Evolutionary conservation across 148 eudicot species (phyloP), one percentile per base, ranked within the genome.

Genomic region (Heliosperma pusillum): DNA sequence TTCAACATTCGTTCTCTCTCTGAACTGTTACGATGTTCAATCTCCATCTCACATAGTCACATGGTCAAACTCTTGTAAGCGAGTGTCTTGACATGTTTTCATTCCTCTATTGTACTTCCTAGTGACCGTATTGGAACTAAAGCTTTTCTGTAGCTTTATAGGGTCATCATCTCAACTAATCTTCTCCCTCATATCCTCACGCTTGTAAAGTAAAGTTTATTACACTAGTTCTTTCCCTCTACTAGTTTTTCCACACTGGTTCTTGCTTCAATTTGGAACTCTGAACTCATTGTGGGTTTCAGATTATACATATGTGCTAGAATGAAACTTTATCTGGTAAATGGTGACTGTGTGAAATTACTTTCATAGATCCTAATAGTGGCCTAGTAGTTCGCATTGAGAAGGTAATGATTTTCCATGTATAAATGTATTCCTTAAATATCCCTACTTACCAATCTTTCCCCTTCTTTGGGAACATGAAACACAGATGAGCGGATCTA

Each of bases 401-500:
- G n/a, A 53, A 50, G 40, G 52, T 7, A n/a, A 11, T 50, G 15
- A 29, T 61, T 40, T 44, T 58, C 61, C 30, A 22, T 29, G 24
- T 27, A 64, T 25, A 16, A 1, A 30, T 67, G 55, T 50, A 13
- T 36, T 36, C 42, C 5, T 52, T 13, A 36, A 15, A 6, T 70
- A 10, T 19, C 64, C 25, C 12, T 21, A 25, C 22, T 74, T 11
- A 59, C 33, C 5, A 13, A 22, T 47, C 3, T 42, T 25, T 40
- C 58, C 70, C 26, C 63, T 13, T 25, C 33, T 64, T 56, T 5
- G 15, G 70, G 72, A 30, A 60, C 45, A 40, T 62, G 47, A 19
- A 72, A 57, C 73, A 59, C 87, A 94, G 98, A 88, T 94, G 97
- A 90, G 97, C 80, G 98, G 98, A 65, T 87, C 88, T 76, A 86